A percentile compares a stretch with the other conserved stretches of the same genome.
Evolutionary conservation across 2,329 filamentous ascomycete genomes (phyloP).

Genomic region (Venturia carpophila): DNA sequence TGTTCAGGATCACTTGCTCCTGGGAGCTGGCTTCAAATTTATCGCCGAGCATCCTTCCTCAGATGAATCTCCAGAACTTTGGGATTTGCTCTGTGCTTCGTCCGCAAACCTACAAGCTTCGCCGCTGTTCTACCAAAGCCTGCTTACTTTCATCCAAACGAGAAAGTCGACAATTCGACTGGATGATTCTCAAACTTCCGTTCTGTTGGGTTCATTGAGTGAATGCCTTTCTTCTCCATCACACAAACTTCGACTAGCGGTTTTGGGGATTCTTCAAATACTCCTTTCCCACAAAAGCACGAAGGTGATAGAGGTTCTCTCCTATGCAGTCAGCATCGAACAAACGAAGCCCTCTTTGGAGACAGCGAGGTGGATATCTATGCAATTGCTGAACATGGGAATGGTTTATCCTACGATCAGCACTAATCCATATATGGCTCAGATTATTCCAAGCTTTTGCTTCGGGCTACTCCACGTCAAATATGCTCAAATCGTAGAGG

Average conservation of each 20-base stretch:
- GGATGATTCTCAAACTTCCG: constrained; percentile 51
- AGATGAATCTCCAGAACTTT: constrained; percentile 50
- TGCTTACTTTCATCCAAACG: constrained; percentile 36
- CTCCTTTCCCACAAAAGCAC: constrained; percentile 45
- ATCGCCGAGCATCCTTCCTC: constrained; percentile 56
- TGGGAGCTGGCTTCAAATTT: constrained; percentile 65
- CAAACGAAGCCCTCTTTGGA: constrained; percentile 69
- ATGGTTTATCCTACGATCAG: constrained; percentile 53
- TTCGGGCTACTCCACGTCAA: constrained; percentile 86
- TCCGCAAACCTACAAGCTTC: constrained; percentile 26
- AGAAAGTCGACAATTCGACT: constrained; percentile 21
- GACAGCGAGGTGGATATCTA: constrained; percentile 67
- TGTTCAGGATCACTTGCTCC: constrained; percentile 49
- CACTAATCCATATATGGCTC: constrained; percentile 55
- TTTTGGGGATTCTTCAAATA: constrained; percentile 62
- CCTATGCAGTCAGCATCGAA: constrained; percentile 69
- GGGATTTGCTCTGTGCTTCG: constrained; percentile 52
- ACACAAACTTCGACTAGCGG: constrained; percentile 63
- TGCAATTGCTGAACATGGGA: constrained; percentile 75
- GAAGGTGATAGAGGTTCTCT: constrained; percentile 45
- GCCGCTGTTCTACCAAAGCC: constrained; percentile 58
- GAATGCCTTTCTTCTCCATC: constrained; percentile 68
- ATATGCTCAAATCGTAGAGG: constrained; percentile 80
- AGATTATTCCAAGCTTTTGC: constrained; percentile 70
- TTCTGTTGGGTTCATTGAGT: constrained; percentile 57